Percentiles rank a stretch among this genome's conserved stretches.
phyloP scores from a whole-genome alignment of 257 asterid species.

The Rhazya stricta region DNA sequence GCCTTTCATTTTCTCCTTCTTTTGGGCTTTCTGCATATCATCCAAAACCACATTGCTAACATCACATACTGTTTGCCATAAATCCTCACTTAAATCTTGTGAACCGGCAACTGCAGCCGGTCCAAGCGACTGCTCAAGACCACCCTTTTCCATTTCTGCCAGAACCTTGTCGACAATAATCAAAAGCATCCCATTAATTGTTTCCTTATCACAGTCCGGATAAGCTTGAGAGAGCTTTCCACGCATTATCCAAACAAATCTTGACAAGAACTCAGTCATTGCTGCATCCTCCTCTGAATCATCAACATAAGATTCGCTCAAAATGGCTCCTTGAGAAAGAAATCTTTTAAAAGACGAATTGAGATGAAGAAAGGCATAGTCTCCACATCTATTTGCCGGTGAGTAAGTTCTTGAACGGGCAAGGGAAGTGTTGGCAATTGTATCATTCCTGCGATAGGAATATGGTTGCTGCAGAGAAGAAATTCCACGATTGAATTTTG shows the following conservation, averaged over 20 bases:
- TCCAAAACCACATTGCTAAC: constrained; percentile 64
- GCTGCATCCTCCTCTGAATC: constrained; percentile 42
- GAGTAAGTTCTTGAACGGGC: constrained; percentile 12
- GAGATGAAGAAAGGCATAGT: constrained; percentile 8
- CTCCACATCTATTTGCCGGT: constrained; percentile 7
- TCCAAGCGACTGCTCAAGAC: constrained; percentile 42
- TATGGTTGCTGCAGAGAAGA: constrained; percentile 19
- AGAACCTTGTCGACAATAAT: constrained; percentile 62
- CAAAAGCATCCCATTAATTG: constrained; percentile 71
- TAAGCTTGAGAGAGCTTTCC: constrained; percentile 55
- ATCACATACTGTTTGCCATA: constrained; percentile 85
- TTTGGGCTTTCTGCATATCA: constrained; percentile 80
- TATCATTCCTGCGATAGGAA: constrained; percentile 22
- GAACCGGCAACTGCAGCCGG: constrained; percentile 28
- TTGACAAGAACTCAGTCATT: constrained; percentile 69
- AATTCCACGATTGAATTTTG: constrained; percentile 32
- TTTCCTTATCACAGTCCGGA: constrained; percentile 56
- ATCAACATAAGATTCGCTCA: constrained; percentile 20
- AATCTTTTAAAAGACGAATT: constrained; percentile 20
- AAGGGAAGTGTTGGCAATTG: constrained; percentile 18
- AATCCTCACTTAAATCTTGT: constrained; percentile 68
- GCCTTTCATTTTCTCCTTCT: constrained; percentile 73
- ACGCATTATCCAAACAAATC: constrained; percentile 89
- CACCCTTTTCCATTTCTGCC: constrained; percentile 61
- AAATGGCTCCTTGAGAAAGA: constrained; percentile 23